phyloP scores from a whole-genome alignment of 164 flowering plant species.

The Kingdonia uniflora region DNA sequence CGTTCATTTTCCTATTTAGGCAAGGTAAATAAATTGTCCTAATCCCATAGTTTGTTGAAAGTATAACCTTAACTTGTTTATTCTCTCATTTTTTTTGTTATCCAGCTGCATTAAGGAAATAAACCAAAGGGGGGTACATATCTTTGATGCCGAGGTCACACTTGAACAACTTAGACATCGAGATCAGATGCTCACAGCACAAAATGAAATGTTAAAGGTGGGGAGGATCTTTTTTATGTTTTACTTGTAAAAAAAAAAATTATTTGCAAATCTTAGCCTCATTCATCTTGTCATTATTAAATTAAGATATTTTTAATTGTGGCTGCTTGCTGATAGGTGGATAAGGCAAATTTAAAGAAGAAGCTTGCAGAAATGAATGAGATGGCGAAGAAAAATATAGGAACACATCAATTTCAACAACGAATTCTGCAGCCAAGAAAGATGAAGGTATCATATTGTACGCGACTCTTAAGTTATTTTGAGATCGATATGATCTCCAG shows the following conservation, averaged over 20 bases:
- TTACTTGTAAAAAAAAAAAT: too few relatives aligned
- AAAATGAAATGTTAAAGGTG: slow-evolving; percentile 85
- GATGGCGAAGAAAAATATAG: slow-evolving; percentile 34
- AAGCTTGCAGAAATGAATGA: slow-evolving; percentile 57
- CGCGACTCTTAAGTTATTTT: background rate
- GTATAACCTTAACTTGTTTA: background rate
- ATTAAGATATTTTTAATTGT: too few relatives aligned
- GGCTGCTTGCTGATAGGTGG: slow-evolving; percentile 30
- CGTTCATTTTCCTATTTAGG: too few relatives aligned
- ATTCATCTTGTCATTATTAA: background rate
- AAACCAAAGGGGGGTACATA: slow-evolving; percentile 32
- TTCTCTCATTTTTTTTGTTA: background rate
- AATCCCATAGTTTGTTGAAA: too few relatives aligned
- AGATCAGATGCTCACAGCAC: slow-evolving; percentile 57
- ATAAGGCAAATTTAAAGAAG: slow-evolving; percentile 49
- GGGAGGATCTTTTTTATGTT: slow-evolving; percentile 3
- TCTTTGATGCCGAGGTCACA: slow-evolving; percentile 32
- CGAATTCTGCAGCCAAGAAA: slow-evolving; percentile 19
- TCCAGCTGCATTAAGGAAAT: slow-evolving; percentile 46
- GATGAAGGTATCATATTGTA: slow-evolving; percentile 26
- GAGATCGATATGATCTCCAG: too few relatives aligned
- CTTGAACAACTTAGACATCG: slow-evolving; percentile 53
- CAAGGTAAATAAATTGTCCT: too few relatives aligned
- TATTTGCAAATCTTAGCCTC: background rate
- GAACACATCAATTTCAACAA: slow-evolving; percentile 22